Conservation (phyloP, 2,329 filamentous ascomycete species). For the Sarocladium kiliense region DNA sequence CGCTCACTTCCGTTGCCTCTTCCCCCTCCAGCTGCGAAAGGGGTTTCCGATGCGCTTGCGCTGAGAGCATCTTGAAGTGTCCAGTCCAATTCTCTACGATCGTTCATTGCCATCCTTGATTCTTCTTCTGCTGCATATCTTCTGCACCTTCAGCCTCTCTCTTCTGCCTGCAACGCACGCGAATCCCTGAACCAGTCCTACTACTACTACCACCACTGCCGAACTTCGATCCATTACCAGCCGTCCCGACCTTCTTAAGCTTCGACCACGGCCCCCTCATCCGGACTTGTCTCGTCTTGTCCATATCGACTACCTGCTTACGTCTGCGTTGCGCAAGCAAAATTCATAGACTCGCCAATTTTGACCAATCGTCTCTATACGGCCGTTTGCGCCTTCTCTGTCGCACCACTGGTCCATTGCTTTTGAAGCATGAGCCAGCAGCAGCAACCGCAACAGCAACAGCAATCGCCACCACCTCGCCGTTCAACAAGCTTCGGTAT, state of each 20-base stretch:
- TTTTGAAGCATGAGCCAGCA: conserved; percentile 25
- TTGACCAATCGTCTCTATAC: background rate
- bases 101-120: conserved; percentile 2
- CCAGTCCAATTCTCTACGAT: conserved; percentile 8
- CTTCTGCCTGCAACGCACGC: background rate
- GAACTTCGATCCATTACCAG: background rate
- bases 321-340: background rate
- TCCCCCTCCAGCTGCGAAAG: background rate
- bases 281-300: background rate
- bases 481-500: conserved; percentile 44
- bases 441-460: background rate
- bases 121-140: background rate
- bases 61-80: background rate
- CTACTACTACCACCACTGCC: background rate
- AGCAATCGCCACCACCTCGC: conserved; percentile 19
- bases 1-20: background rate
- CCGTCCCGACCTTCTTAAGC: background rate
- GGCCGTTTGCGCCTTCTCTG: background rate
- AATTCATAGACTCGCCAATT: background rate
- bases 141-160: background rate
- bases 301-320: background rate
- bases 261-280: background rate
- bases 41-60: conserved; percentile 6
- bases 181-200: background rate
- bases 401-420: conserved; percentile 14